Base-by-base conservation (phyloP, 495 filamentous ascomycete genomes). In the Penicillium roqueforti region DNA sequence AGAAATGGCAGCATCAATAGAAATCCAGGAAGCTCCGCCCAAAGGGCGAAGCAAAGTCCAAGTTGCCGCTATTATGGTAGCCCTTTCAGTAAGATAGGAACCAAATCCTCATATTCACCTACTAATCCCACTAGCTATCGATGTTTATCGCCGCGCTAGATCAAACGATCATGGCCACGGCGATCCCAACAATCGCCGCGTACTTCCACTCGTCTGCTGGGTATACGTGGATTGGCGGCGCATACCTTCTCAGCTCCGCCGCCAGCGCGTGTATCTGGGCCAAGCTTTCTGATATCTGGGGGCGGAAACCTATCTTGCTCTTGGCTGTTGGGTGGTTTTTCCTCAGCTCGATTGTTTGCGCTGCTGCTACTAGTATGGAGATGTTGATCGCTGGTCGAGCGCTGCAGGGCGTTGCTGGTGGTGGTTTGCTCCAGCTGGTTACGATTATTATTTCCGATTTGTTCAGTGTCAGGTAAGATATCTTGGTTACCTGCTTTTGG, bases 141-240 rank as follows among this genome's bases (percentile, higher is more conserved):
- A 66, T 80, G 16, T 85, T 86, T 66, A 67, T 85, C n/a, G 76
- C 78, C 22, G 83, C 83, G 0, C 74, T 87, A 11, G 81, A 87
- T 54, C 75, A 80, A 55, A 85, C 82, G 8, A 84, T 86, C 37
- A 72, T 84, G 56, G 76, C 83, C 7, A 86, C 82, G 3, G 77
- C 81, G 14, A 78, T 85, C 29, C 83, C 83, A 1, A 79, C 78
- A 1, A 82, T 84, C 36, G 69, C 81, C 2, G 64, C 76, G 1
- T 70, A 83, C 25, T 68, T 88, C n/a, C 66, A 82, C 29, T 81
- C 82, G 14, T 77, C 78, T 7, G 67, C 79, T 3, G 83, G 84
- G 22, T 86, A 85, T 65, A 72, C 77, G 29, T 87, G 85, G 85
- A 83, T 88, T 52, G 84, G 84, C 19, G 81, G 77, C 37, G 83